A percentile compares a stretch with the other conserved stretches of the same genome.
These are phyloP conservation scores for Anisodus tanguticus DNA, from an alignment of 257 asterid species.

Conservation along the genomic window DNA sequence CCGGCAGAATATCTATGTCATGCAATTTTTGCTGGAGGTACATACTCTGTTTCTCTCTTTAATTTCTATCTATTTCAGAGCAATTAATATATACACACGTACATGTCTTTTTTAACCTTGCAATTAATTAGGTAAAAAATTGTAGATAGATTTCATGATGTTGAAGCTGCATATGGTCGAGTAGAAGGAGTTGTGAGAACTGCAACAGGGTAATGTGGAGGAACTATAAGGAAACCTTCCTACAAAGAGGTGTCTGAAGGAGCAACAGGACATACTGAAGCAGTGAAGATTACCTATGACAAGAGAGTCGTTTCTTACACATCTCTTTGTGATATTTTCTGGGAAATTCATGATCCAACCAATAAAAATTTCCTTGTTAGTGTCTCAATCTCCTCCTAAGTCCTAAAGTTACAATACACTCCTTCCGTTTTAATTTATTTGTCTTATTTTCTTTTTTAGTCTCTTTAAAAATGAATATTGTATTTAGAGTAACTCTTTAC, in stretches of 20 bases:
- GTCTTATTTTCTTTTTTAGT: no score
- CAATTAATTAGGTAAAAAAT: not conserved
- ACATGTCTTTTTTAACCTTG: not conserved
- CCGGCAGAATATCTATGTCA: conserved; percentile 1
- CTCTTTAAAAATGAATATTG: no score
- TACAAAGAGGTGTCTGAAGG: conserved; percentile 23
- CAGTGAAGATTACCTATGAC: conserved; percentile 19
- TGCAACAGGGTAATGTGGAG: conserved; percentile 26
- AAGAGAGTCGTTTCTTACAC: conserved; percentile 1
- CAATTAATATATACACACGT: not conserved
- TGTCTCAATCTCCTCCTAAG: not conserved
- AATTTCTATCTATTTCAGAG: not conserved
- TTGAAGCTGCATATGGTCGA: conserved; percentile 33
- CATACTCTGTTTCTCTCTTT: not conserved
- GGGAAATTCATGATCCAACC: conserved; percentile 23
- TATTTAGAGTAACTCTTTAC: no score
- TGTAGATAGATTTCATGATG: conserved; percentile 6
- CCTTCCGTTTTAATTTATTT: no score
- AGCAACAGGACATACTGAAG: conserved; percentile 12
- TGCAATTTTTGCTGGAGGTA: conserved; percentile 33
- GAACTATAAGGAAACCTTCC: not conserved
- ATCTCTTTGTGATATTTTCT: conserved; percentile 27
- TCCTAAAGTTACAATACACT: not conserved
- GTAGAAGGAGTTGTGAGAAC: conserved; percentile 29
- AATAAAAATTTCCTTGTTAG: not conserved